These are phyloP conservation scores for Metschnikowia noctiluminum DNA, from an alignment of 805 yeast genomes.

Conservation along the genomic window DNA sequence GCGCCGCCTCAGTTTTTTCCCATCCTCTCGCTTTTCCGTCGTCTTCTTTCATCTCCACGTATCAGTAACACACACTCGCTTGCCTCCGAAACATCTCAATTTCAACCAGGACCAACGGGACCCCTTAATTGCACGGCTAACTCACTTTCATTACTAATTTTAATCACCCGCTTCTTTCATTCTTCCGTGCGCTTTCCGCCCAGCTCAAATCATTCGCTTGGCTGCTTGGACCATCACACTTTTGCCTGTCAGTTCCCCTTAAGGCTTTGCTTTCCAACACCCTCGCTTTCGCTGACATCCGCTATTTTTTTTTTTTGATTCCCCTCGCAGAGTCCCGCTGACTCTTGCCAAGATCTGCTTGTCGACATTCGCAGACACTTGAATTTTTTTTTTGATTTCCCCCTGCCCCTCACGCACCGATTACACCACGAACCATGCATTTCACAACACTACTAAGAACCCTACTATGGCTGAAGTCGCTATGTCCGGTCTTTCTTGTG, in stretches of 20 bases:
- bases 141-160: background rate
- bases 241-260: no score
- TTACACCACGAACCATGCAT: background rate
- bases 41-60: background rate
- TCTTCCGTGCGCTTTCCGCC: no score
- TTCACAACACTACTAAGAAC: constrained; percentile 3
- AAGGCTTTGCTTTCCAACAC: background rate
- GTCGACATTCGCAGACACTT: no score
- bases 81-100: background rate
- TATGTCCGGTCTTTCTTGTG: background rate
- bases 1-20: background rate
- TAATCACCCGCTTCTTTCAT: no score
- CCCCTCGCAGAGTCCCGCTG: no score
- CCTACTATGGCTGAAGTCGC: constrained; percentile 6
- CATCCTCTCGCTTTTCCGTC: background rate
- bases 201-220: no score
- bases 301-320: no score
- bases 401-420: background rate
- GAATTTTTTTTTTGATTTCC: background rate
- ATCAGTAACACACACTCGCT: background rate
- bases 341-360: no score
- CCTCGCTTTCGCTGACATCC: background rate
- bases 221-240: no score
- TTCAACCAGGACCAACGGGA: no score
- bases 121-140: background rate